Evolutionary conservation across 768 basidiomycete genomes (phyloP), one percentile per base, ranked within the genome.

Genomic region (Cystofilobasidium macerans): DNA sequence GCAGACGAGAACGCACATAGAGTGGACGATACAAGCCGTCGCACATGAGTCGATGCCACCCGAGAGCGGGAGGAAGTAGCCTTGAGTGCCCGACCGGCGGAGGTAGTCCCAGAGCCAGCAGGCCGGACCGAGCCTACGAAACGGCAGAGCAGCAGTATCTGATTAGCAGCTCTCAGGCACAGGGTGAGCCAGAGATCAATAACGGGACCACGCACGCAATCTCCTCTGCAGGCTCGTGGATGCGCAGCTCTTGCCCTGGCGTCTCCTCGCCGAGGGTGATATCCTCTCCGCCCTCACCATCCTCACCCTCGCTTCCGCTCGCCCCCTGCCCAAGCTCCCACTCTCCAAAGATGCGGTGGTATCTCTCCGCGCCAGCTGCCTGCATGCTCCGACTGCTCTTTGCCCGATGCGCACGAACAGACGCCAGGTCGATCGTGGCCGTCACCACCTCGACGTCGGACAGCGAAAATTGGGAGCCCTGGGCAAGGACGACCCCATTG

Each of bases 71-170:
- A 98, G 78, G 72, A 98, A 98, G 77, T 93, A 98, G 3, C 95
- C 95, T 70, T 91, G 88, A 0, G 87, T 90, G 12, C 89, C 81
- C 7, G 94, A 98, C 51, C 95, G 84, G 42, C 95, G 82, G 35
- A 99, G 83, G 73, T 98, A 99, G 74, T 99, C 95, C 95, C 95
- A 99, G n/a, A 99, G 80, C 95, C 95, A 99, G 73, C 95, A 98
- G 20, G 94, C 95, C 9, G 95, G 95, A 6, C 95, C 95, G 2
- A 98, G 79, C 2, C 94, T 97, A 69, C 54, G 14, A 7, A 22
- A 22, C 48, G 32, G 30, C 60, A 24, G 26, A 12, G 42, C 5
- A 8, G 22, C 2, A 4, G 18, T 22, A 6, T 8, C 30, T 18
- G 3, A 16, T 58, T 36, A 58, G 57, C 56, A 5, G 4, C 6